A percentile compares a stretch with the other conserved stretches of the same genome.
Evolutionary conservation across 2,329 filamentous ascomycete species (phyloP).

Genomic region (Diaporthe citrichinensis): DNA sequence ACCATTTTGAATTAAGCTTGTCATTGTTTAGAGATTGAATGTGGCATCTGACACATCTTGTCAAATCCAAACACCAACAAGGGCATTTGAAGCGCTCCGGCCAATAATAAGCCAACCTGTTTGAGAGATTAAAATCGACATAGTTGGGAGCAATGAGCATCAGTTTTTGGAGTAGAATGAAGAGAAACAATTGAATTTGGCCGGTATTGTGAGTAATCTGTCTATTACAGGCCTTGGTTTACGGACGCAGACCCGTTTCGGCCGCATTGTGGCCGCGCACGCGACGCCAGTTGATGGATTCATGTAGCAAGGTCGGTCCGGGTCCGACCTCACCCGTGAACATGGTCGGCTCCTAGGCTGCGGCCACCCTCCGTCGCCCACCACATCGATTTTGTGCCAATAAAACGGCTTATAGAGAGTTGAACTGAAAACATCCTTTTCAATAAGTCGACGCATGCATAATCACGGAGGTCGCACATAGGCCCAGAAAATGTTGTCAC

Average conservation of each 20-base stretch:
- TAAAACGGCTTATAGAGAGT: too few species aligned
- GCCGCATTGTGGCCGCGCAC: slow-evolving; percentile 9
- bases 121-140: neutral
- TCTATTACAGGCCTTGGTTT: neutral
- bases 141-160: too few species aligned
- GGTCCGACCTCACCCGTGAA: neutral
- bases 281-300: neutral
- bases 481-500: neutral
- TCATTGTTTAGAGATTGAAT: neutral
- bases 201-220: neutral
- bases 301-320: neutral
- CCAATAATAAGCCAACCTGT: neutral
- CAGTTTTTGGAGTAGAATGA: neutral
- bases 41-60: neutral
- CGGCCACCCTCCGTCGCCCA: too few species aligned
- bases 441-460: neutral
- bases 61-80: slow-evolving; percentile 9
- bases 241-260: neutral
- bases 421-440: neutral
- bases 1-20: neutral
- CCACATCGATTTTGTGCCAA: neutral
- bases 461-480: neutral
- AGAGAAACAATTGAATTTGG: neutral
- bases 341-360: neutral
- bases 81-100: neutral